These are phyloP conservation scores for Microstegium vimineum DNA, from an alignment of 176 grass and related monocot species.

Conservation along the genomic window DNA sequence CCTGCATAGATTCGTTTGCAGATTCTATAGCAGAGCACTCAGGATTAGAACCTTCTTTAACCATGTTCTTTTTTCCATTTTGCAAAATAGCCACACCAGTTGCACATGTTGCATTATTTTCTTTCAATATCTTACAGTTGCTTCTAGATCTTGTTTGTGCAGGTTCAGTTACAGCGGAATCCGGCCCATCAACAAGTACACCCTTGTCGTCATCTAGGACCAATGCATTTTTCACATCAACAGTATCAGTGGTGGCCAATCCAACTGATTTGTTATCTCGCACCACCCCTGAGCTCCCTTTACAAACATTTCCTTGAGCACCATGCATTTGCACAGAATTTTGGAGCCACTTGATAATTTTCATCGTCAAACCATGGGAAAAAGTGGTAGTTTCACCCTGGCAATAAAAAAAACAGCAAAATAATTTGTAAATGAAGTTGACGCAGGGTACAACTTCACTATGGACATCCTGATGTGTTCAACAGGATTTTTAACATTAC, in stretches of 20 bases:
- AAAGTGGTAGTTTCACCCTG: conserved; percentile 96
- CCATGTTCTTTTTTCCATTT: conserved; percentile 44
- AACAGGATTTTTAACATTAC: too few relatives aligned
- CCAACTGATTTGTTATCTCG: conserved; percentile 44
- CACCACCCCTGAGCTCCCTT: conserved; percentile 30
- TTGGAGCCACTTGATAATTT: conserved; percentile 94
- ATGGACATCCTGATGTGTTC: too few relatives aligned
- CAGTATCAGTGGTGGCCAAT: conserved; percentile 26
- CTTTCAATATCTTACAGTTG: conserved; percentile 30
- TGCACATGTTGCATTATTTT: conserved; percentile 31
- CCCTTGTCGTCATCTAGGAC: conserved; percentile 31
- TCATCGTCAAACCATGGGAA: conserved; percentile 90
- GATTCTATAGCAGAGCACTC: conserved; percentile 38
- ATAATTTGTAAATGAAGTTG: conserved; percentile 33
- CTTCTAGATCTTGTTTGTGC: conserved; percentile 39
- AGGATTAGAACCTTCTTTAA: conserved; percentile 31
- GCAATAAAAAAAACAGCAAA: conserved; percentile 38
- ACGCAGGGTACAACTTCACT: too few relatives aligned
- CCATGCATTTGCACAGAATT: conserved; percentile 42
- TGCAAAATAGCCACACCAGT: conserved; percentile 31
- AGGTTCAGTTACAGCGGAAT: conserved; percentile 34
- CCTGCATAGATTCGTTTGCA: conserved; percentile 31
- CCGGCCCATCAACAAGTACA: conserved; percentile 23
- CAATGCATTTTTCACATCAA: conserved; percentile 26
- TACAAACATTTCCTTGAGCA: conserved; percentile 32